These are phyloP conservation scores for Oryza officinalis DNA, from an alignment of 176 grass and related monocot species.

Conservation along the genomic window DNA sequence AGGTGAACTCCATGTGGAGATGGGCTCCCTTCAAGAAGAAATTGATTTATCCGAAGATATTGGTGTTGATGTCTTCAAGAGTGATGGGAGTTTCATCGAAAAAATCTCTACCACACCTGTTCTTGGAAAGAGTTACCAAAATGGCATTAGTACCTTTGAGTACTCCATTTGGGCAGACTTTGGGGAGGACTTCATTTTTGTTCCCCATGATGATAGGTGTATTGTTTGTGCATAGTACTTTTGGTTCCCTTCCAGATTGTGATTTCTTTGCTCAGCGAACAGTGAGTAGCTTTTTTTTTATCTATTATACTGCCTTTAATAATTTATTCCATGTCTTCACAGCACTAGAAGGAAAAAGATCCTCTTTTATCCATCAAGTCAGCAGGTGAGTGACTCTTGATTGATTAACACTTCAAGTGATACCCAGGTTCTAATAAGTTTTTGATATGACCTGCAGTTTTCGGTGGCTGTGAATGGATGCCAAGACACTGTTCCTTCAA, in stretches of 20 bases:
- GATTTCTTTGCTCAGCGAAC: slow-evolving; percentile 5
- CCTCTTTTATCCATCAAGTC: slow-evolving; percentile 93
- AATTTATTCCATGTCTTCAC: slow-evolving; percentile 30
- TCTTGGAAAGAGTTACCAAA: slow-evolving; percentile 52
- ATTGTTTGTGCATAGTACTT: slow-evolving; percentile 1
- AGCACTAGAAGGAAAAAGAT: slow-evolving; percentile 68
- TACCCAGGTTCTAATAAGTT: slow-evolving; percentile 19
- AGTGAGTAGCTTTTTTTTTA: slow-evolving; percentile 17
- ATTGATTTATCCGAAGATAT: slow-evolving; percentile 68
- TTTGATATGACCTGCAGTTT: slow-evolving; percentile 57
- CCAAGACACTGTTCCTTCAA: slow-evolving; percentile 65
- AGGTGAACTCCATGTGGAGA: slow-evolving; percentile 82
- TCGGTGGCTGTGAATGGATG: slow-evolving; percentile 71
- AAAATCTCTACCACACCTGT: slow-evolving; percentile 58
- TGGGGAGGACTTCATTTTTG: slow-evolving; percentile 79
- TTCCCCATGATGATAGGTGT: slow-evolving; percentile 79
- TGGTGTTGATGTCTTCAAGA: slow-evolving; percentile 68
- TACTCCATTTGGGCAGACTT: slow-evolving; percentile 88
- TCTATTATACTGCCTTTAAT: slow-evolving; percentile 36
- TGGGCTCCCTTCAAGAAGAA: slow-evolving; percentile 46
- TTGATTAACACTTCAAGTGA: slow-evolving; percentile 20
- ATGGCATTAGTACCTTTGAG: slow-evolving; percentile 57
- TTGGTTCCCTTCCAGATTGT: not conserved
- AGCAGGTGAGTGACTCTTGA: slow-evolving; percentile 51
- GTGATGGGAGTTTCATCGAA: slow-evolving; percentile 46